Evolutionary conservation across 2,329 filamentous ascomycete genomes (phyloP).

Genomic region (Keithomyces neogunnii): DNA sequence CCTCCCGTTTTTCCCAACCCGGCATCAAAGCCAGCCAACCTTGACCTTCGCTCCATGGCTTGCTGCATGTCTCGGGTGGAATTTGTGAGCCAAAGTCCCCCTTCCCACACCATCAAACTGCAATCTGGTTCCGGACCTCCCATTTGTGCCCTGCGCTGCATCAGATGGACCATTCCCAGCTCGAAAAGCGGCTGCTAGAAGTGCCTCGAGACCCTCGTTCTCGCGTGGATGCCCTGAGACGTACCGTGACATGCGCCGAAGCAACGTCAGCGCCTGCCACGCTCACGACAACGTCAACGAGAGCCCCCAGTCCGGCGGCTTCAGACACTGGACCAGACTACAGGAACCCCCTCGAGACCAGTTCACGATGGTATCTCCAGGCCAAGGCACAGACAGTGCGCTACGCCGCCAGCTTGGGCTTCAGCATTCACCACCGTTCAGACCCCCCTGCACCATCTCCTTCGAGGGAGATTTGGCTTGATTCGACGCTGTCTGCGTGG

Average conservation of each 20-base stretch:
- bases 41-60: background rate
- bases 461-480: conserved; percentile 30
- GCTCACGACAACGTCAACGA: conserved; percentile 10
- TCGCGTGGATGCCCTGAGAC: conserved; percentile 9
- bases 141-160: background rate
- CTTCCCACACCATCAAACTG: background rate
- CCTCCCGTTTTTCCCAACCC: too few species aligned
- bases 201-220: background rate
- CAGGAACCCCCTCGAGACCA: conserved; percentile 34
- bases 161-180: background rate
- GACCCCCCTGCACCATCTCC: conserved; percentile 30
- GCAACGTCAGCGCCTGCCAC: conserved; percentile 1
- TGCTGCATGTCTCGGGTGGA: background rate
- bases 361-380: conserved; percentile 33
- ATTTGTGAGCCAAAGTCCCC: background rate
- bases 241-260: conserved; percentile 4
- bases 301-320: conserved; percentile 20
- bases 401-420: conserved; percentile 34
- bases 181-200: conserved; percentile 1
- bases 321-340: conserved; percentile 28
- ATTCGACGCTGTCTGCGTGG: conserved; percentile 30
- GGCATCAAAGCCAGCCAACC: background rate
- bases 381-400: conserved; percentile 35
- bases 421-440: conserved; percentile 32
- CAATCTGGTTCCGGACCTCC: background rate